Conservation (phyloP, 1,284 basidiomycete species). For the Melampsora abietis-canadensis region DNA sequence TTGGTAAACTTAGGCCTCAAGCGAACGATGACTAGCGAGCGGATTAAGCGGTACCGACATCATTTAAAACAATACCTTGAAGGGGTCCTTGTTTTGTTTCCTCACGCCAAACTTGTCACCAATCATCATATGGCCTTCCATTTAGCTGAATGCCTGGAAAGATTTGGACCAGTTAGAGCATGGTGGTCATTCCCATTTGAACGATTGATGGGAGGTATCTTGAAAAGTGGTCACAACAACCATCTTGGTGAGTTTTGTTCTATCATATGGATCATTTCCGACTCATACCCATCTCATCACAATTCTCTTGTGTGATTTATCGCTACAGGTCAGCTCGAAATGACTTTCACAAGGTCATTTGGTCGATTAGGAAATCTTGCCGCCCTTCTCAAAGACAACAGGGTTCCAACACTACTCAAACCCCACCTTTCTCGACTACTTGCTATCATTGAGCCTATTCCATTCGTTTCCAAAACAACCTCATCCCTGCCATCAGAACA, state of each 20-base stretch:
- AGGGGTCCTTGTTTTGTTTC: slow-evolving; percentile 7
- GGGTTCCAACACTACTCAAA: too few relatives aligned
- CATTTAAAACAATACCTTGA: slow-evolving; percentile 5
- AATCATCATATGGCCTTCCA: slow-evolving; percentile 19
- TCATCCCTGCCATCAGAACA: too few relatives aligned
- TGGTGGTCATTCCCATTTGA: slow-evolving; percentile 17
- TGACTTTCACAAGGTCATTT: not conserved
- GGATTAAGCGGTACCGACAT: not conserved
- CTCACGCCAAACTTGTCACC: not conserved
- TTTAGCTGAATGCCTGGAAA: slow-evolving; percentile 17
- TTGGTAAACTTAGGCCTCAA: slow-evolving; percentile 7
- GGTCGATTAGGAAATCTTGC: not conserved
- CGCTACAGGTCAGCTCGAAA: too few relatives aligned
- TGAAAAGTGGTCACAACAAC: slow-evolving; percentile 8
- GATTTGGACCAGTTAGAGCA: slow-evolving; percentile 10
- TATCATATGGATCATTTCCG: not conserved
- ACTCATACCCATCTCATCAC: too few relatives aligned
- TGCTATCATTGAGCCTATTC: too few relatives aligned
- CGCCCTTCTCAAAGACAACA: too few relatives aligned
- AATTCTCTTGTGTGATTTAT: too few relatives aligned
- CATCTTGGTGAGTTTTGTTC: not conserved
- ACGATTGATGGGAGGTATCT: slow-evolving; percentile 5
- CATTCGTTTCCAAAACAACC: too few relatives aligned
- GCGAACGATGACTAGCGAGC: not conserved
- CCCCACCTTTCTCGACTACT: too few relatives aligned